Evolutionary conservation across 805 yeast species (phyloP).

Genomic region (Kodamaea kakaduensis): DNA sequence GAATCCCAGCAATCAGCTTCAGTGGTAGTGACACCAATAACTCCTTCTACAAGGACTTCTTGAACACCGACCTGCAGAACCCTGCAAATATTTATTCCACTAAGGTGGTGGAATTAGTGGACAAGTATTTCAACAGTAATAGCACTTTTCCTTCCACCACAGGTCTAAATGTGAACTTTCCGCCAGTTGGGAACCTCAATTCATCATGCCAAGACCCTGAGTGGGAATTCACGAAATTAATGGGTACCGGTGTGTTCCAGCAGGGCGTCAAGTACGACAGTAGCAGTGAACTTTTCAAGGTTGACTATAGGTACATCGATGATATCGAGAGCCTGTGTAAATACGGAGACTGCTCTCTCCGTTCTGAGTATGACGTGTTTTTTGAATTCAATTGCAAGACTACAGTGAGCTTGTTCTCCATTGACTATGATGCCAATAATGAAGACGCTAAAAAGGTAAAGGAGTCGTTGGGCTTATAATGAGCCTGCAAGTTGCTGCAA

Average conservation of each 20-base stretch:
- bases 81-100: conserved; percentile 25
- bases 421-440: conserved; percentile 42
- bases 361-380: conserved; percentile 14
- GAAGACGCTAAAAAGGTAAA: conserved; percentile 16
- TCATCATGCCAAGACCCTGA: conserved; percentile 17
- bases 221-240: conserved; percentile 12
- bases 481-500: too few relatives aligned
- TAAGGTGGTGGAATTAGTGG: conserved; percentile 23
- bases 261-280: conserved; percentile 10
- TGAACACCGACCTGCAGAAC: conserved; percentile 16
- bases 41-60: conserved; percentile 23
- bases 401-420: conserved; percentile 44
- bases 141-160: conserved; percentile 18
- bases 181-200: conserved; percentile 19
- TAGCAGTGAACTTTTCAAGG: conserved; percentile 6
- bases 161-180: conserved; percentile 26
- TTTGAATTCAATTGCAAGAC: conserved; percentile 31
- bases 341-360: conserved; percentile 12
- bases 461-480: background rate
- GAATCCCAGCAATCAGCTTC: conserved; percentile 25
- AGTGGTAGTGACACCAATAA: conserved; percentile 24
- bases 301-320: conserved; percentile 15
- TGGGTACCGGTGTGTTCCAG: conserved; percentile 12
- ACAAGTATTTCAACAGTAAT: conserved; percentile 15
- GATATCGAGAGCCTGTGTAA: conserved; percentile 9